phyloP scores from a whole-genome alignment of 2,329 filamentous ascomycete genomes.

The Verticillium albo-atrum region DNA sequence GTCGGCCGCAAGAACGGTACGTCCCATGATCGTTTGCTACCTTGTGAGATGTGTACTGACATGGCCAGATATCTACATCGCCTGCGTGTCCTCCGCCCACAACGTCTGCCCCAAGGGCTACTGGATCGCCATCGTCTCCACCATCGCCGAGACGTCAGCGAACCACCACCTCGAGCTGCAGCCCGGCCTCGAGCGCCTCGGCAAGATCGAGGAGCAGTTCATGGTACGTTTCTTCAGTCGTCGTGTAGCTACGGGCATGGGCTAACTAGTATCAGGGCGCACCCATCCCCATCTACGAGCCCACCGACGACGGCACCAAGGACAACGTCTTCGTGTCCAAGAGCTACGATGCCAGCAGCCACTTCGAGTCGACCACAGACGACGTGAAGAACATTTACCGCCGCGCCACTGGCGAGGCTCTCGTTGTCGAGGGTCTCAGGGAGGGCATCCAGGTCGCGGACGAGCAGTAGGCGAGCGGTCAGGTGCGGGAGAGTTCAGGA shows the following conservation, averaged over 20 bases:
- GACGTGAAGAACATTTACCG: conserved; percentile 93
- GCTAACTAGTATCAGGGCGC: conserved; percentile 45
- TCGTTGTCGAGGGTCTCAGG: conserved; percentile 82
- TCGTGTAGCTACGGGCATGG: not conserved
- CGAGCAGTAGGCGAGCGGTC: conserved; percentile 41
- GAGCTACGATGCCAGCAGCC: conserved; percentile 96
- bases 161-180: conserved; percentile 97
- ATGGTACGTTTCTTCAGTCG: conserved; percentile 55
- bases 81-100: conserved; percentile 90
- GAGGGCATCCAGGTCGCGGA: conserved; percentile 73
- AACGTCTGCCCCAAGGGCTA: conserved; percentile 99
- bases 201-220: conserved; percentile 94
- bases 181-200: conserved; percentile 86
- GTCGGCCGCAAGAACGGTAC: conserved; percentile 92
- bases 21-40: conserved; percentile 19
- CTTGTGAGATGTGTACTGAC: conserved; percentile 8
- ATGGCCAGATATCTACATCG: conserved; percentile 83
- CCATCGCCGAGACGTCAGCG: conserved; percentile 83
- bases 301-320: conserved; percentile 71
- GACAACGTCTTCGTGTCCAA: conserved; percentile 98
- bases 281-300: conserved; percentile 92
- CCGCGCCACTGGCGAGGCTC: conserved; percentile 75
- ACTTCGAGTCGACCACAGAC: conserved; percentile 90
- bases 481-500: not conserved
- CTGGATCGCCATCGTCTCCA: conserved; percentile 98